Evolutionary conservation across 768 basidiomycete species (phyloP), one percentile per base, ranked within the genome.

Genomic region (Mycena kentingensis): DNA sequence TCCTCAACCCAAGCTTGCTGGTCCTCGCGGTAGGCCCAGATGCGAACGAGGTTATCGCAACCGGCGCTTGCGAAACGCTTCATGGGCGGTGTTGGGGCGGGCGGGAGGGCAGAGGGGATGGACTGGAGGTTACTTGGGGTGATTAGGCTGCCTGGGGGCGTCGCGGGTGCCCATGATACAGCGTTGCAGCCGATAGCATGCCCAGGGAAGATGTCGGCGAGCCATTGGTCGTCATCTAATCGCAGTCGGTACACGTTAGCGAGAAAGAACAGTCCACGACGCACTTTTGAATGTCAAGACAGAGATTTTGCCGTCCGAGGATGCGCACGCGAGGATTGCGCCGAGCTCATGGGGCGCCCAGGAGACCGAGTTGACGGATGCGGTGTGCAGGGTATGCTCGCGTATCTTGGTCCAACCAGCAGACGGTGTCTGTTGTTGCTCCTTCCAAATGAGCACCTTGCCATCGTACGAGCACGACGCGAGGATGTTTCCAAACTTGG

Each of bases 341-440:
- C 96, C 97, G 13, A 98, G 82, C 67, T 98, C 96, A 62, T 97
- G 94, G 2, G 97, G 94, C n/a, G 96, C 96, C 97, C 97, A 99
- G 0, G 93, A 92, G 19, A 98, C 88, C 1, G 95, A 95, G 73
- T 99, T 99, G 43, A 98, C 96, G 55, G 93, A 96, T 3, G 95
- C 97, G 42, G 85, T 89, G 67, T 99, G 97, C 44, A 97, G 73
- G 2, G 85, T 87, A 65, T 98, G 96, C 71, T 98, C 97, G 68
- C 97, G 96, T 61, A 98, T 90, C 70, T 89, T 93, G 37, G 87
- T 81, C 97, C 97, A 98, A 1, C 82, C 83, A 54, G 85, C 81
- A 2, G 75, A 64, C 19, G 75, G 67, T 38, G 77, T 71, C 15
- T 81, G 82, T 60, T 81, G 76, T 65, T 91, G 88, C 69, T 98